These are phyloP conservation scores for Lactifluus hygrophoroides DNA, from an alignment of 768 basidiomycete species.

Conservation along the genomic window DNA sequence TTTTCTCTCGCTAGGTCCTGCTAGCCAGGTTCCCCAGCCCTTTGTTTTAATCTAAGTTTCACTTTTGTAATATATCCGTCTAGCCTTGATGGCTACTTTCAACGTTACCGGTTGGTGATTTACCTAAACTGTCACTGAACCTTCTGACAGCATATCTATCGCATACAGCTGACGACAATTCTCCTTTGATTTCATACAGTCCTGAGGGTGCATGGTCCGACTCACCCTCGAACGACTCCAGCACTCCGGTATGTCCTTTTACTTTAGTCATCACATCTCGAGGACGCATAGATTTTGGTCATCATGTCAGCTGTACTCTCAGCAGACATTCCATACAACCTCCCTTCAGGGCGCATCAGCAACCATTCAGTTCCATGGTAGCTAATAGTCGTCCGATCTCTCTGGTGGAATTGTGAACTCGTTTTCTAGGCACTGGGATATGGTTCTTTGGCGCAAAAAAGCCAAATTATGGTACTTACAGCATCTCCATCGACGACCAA, in stretches of 20 bases:
- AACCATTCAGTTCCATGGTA: slow-evolving; percentile 42
- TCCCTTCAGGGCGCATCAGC: slow-evolving; percentile 39
- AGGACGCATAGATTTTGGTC: neutral
- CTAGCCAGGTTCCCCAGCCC: slow-evolving; percentile 3
- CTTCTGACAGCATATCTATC: neutral
- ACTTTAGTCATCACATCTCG: neutral
- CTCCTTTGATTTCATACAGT: slow-evolving; percentile 44
- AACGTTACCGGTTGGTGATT: slow-evolving; percentile 33
- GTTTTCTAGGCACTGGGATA: slow-evolving; percentile 34
- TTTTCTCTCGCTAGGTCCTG: slow-evolving; percentile 1
- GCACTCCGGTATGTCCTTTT: slow-evolving; percentile 26
- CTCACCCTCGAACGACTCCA: slow-evolving; percentile 33
- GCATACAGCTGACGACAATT: slow-evolving; percentile 45
- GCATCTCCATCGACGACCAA: slow-evolving; percentile 27
- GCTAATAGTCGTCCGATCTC: neutral
- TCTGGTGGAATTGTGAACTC: neutral
- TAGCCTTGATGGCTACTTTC: slow-evolving; percentile 44
- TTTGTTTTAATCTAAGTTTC: neutral
- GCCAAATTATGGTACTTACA: neutral
- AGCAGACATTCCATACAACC: slow-evolving; percentile 37
- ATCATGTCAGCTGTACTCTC: slow-evolving; percentile 36
- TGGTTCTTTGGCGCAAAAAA: slow-evolving; percentile 35
- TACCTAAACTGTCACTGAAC: neutral
- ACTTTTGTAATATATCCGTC: slow-evolving; percentile 13
- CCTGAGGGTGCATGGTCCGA: slow-evolving; percentile 45